Conservation (phyloP, 2,329 filamentous ascomycete species). For the Phaeosphaeria sp. region DNA sequence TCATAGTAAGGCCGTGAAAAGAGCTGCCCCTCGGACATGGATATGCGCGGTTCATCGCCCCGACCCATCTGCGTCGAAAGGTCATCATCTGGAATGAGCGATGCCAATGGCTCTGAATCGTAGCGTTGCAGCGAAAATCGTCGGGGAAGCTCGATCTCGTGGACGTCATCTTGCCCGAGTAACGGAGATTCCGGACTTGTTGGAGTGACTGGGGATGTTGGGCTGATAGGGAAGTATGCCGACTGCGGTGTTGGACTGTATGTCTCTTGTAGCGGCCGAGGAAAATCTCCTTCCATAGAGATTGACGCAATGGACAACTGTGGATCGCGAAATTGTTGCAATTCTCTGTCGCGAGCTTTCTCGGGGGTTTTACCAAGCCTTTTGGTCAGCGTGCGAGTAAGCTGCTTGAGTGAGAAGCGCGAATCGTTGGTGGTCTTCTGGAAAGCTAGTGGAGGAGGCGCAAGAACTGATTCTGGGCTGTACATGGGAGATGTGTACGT, state of each 20-base stretch:
- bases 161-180: constrained; percentile 4
- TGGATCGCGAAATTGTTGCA: constrained; percentile 26
- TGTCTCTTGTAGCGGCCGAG: constrained; percentile 26
- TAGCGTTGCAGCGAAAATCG: constrained; percentile 4
- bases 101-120: constrained; percentile 25
- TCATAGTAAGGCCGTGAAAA: constrained; percentile 35
- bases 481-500: constrained; percentile 33
- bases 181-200: constrained; percentile 11
- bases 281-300: constrained; percentile 21
- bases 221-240: constrained; percentile 25
- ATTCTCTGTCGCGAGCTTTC: constrained; percentile 23
- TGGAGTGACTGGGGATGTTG: constrained; percentile 25
- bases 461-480: constrained; percentile 29
- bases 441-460: constrained; percentile 25
- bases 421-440: constrained; percentile 28
- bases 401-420: constrained; percentile 39
- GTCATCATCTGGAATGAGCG: constrained; percentile 40
- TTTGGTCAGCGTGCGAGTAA: constrained; percentile 38
- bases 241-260: constrained; percentile 22
- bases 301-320: constrained; percentile 14
- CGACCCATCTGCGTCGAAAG: constrained; percentile 28
- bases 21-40: constrained; percentile 14
- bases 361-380: constrained; percentile 27
- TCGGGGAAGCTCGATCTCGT: constrained; percentile 11
- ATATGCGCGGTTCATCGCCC: constrained; percentile 10